Conservation (phyloP, 371 early-diverging fungal species). For the Actinomortierella wolfii region DNA sequence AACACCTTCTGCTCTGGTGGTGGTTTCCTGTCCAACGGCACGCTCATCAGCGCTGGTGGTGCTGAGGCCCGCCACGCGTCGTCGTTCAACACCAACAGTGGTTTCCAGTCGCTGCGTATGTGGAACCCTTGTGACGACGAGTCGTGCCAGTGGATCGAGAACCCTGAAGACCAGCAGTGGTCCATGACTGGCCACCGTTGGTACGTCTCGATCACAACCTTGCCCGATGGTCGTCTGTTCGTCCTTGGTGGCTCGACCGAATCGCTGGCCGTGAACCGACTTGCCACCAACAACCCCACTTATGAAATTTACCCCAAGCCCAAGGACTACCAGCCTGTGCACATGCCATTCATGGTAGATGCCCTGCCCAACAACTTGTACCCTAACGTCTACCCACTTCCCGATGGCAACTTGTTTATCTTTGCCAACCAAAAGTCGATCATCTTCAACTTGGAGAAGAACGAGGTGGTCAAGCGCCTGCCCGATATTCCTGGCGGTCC, state of each 20-base stretch:
- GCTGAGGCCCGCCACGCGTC: conserved; percentile 42
- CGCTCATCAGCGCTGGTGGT: conserved; percentile 63
- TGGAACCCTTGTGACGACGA: conserved; percentile 57
- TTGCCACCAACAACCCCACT: conserved; percentile 54
- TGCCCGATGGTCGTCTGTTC: conserved; percentile 62
- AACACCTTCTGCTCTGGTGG: conserved; percentile 71
- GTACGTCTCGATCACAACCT: conserved; percentile 63
- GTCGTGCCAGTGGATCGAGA: conserved; percentile 51
- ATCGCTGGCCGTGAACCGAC: conserved; percentile 55
- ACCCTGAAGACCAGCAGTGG: conserved; percentile 32
- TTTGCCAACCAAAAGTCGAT: conserved; percentile 62
- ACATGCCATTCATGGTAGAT: conserved; percentile 41
- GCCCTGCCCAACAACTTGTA: conserved; percentile 47
- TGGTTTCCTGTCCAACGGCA: conserved; percentile 61
- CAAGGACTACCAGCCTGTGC: conserved; percentile 22
- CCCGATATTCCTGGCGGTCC: conserved; percentile 57
- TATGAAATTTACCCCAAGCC: conserved; percentile 43
- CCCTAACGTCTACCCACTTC: conserved; percentile 59
- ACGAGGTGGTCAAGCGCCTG: conserved; percentile 49
- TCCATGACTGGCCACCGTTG: conserved; percentile 53
- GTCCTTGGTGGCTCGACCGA: conserved; percentile 59
- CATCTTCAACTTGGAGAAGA: conserved; percentile 55
- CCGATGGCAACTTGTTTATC: conserved; percentile 60
- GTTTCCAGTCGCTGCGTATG: conserved; percentile 54
- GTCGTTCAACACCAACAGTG: conserved; percentile 11